phyloP scores from a whole-genome alignment of 257 asterid species.

The Solanum pennellii region DNA sequence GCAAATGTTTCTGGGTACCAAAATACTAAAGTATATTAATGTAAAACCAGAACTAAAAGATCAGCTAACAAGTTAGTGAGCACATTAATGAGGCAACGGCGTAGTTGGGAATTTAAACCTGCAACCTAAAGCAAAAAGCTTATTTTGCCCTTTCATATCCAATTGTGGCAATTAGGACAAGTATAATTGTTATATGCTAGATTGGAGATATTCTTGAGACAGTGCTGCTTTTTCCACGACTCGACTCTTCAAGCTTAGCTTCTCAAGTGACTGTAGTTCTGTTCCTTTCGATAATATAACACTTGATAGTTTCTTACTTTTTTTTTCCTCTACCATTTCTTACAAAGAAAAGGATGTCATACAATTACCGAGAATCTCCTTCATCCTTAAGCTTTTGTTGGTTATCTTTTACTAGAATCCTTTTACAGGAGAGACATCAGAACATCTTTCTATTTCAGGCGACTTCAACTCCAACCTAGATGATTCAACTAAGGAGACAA shows the following conservation, averaged over 20 bases:
- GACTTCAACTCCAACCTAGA: constrained; percentile 12
- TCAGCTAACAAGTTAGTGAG: not conserved
- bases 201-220: not conserved
- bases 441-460: constrained; percentile 25
- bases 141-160: not conserved
- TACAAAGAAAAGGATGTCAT: no score
- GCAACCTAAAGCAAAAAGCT: not conserved
- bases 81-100: not conserved
- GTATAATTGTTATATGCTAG: not conserved
- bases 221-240: not conserved
- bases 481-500: constrained; percentile 13
- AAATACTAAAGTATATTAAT: not conserved
- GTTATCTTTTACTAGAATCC: not conserved
- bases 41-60: not conserved
- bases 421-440: not conserved
- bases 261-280: no score
- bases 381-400: not conserved
- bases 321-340: no score
- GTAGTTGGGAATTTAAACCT: not conserved
- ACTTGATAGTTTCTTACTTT: no score
- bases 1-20: not conserved
- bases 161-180: not conserved
- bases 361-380: no score
- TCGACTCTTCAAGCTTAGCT: not conserved
- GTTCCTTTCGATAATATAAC: no score